Evolutionary conservation across 495 filamentous ascomycete genomes (phyloP).

Genomic region (Jackrogersella multiformis): DNA sequence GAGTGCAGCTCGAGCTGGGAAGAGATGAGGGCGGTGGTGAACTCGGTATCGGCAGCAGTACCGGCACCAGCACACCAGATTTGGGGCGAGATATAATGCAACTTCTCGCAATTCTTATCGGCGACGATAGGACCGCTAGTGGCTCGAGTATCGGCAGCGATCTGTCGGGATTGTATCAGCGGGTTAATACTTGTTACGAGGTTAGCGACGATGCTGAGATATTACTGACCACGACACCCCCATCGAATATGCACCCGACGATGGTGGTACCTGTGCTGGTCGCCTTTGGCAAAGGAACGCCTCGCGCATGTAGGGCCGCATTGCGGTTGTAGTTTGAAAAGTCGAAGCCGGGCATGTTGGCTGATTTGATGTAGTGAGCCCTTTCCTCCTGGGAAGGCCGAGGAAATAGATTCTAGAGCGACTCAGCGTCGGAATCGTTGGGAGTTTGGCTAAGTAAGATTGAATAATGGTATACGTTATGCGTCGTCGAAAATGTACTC

Average conservation of each 20-base stretch:
- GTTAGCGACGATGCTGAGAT: background rate
- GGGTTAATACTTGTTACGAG: background rate
- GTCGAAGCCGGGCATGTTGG: constrained; percentile 95
- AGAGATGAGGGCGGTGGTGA: constrained; percentile 97
- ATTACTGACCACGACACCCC: constrained; percentile 85
- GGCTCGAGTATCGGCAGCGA: constrained; percentile 97
- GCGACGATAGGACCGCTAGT: constrained; percentile 98
- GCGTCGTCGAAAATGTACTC: constrained; percentile 9
- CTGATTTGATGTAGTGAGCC: constrained; percentile 10
- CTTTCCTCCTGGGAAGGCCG: background rate
- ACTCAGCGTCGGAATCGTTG: background rate
- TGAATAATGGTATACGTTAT: background rate
- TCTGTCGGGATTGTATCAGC: constrained; percentile 58
- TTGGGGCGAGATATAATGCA: constrained; percentile 97
- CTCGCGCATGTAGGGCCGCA: constrained; percentile 89
- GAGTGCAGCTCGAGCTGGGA: constrained; percentile 98
- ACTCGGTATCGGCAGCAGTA: constrained; percentile 98
- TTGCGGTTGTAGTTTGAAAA: constrained; percentile 99
- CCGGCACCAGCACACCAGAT: constrained; percentile 99
- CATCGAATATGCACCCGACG: constrained; percentile 96
- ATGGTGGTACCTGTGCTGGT: constrained; percentile 99
- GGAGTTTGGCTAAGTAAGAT: constrained; percentile 1
- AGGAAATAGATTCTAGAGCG: background rate
- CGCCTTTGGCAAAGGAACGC: constrained; percentile 93
- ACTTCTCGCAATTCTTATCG: constrained; percentile 99